phyloP scores from a whole-genome alignment of 2,329 filamentous ascomycete genomes.

The Epicoccum sorghinum region DNA sequence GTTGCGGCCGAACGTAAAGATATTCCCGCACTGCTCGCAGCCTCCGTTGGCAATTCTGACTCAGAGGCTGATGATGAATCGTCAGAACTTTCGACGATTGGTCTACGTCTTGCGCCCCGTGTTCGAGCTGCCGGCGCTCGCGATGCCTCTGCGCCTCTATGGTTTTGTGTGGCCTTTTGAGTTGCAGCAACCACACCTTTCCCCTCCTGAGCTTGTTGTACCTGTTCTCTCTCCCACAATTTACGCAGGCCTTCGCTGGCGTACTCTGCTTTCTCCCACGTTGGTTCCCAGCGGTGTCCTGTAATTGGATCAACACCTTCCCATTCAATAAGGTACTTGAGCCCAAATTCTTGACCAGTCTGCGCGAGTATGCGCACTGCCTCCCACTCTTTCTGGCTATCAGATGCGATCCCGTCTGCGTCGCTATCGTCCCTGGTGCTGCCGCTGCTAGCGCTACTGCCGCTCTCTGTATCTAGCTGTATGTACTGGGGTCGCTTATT shows the following conservation, averaged over 20 bases:
- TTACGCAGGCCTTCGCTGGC: slow-evolving; percentile 44
- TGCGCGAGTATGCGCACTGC: slow-evolving; percentile 27
- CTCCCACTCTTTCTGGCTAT: slow-evolving; percentile 16
- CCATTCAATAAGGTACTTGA: slow-evolving; percentile 64
- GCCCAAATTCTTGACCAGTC: slow-evolving; percentile 27
- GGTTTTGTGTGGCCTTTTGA: not conserved
- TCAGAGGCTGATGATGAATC: not conserved
- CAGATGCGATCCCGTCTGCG: not conserved
- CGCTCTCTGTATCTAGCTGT: slow-evolving; percentile 15
- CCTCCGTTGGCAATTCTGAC: not conserved
- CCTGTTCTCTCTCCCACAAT: slow-evolving; percentile 32
- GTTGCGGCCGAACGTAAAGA: not conserved
- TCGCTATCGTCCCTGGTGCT: slow-evolving; percentile 6
- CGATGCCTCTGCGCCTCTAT: not conserved
- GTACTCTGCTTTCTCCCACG: slow-evolving; percentile 56
- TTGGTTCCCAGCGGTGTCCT: slow-evolving; percentile 55
- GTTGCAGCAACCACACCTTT: not conserved
- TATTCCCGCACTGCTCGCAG: not conserved
- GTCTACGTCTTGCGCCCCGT: not conserved
- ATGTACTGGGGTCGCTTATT: slow-evolving; percentile 27
- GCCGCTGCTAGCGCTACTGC: slow-evolving; percentile 4
- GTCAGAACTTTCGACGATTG: not conserved
- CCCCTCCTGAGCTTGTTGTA: slow-evolving; percentile 3
- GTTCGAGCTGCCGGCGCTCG: slow-evolving; percentile 1
- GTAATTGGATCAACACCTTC: slow-evolving; percentile 56